Evolutionary conservation across 345 rosid genomes (phyloP).

Genomic region (Salix dunnii): DNA sequence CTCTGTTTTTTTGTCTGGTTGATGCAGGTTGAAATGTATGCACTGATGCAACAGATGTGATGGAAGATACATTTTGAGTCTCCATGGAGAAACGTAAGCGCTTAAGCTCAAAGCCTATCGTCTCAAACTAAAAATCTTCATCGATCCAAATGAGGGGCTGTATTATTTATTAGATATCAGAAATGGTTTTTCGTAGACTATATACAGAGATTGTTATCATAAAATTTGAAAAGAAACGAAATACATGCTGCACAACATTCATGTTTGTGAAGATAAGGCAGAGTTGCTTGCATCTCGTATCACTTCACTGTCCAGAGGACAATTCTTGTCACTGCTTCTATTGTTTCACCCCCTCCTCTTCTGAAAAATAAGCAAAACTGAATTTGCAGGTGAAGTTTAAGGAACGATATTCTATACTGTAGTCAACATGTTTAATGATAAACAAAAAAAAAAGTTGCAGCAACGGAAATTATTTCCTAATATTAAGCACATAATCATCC

Average conservation of each 20-base stretch:
- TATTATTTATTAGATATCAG: conserved; percentile 25
- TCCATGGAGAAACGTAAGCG: conserved; percentile 32
- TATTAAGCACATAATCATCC: neutral
- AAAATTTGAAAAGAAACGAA: no score
- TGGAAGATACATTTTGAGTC: conserved; percentile 52
- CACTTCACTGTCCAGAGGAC: neutral
- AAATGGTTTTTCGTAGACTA: no score
- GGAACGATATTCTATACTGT: neutral
- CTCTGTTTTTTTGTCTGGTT: no score
- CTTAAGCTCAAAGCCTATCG: conserved; percentile 52
- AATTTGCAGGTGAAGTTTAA: neutral
- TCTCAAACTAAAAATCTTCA: conserved; percentile 46
- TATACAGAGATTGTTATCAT: neutral
- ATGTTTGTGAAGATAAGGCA: neutral
- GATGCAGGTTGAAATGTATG: conserved; percentile 64
- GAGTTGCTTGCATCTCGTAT: neutral
- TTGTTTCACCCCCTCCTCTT: neutral
- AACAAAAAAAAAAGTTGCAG: neutral
- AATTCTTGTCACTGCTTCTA: neutral
- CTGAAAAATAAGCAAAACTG: neutral
- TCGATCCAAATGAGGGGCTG: conserved; percentile 45
- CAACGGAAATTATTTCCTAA: neutral
- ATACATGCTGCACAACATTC: neutral
- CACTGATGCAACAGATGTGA: conserved; percentile 38
- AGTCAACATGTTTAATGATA: neutral